phyloP scores from a whole-genome alignment of 805 yeast species.

The Suhomyces prunicola region DNA sequence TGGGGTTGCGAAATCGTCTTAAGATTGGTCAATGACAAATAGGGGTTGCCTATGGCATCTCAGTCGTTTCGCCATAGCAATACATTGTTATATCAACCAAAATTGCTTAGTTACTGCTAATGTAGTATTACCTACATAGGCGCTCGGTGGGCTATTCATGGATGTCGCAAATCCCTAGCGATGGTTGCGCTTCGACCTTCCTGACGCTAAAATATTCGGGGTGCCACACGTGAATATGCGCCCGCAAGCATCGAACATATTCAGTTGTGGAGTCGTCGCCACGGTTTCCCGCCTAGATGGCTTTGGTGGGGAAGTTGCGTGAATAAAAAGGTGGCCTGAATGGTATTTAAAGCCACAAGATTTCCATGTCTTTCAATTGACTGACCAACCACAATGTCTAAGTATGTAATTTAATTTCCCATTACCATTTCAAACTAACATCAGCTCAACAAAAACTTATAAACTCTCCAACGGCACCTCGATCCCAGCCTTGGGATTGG shows the following conservation, averaged over 20 bases:
- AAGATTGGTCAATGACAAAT: too few species aligned
- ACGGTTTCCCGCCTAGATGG: neutral
- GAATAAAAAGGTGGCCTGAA: neutral
- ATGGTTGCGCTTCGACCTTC: neutral
- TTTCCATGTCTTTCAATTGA: neutral
- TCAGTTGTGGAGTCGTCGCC: neutral
- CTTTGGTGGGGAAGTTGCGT: neutral
- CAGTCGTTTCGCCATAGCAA: too few species aligned
- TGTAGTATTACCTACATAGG: neutral
- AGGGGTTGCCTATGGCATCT: too few species aligned
- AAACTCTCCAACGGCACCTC: slow-evolving; percentile 7
- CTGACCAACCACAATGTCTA: neutral
- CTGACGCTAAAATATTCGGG: neutral
- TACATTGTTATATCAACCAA: too few species aligned
- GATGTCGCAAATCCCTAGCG: neutral
- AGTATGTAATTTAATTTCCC: neutral
- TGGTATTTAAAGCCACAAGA: neutral
- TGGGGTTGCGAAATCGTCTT: too few species aligned
- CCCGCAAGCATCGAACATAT: neutral
- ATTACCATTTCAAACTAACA: neutral
- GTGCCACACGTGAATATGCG: neutral
- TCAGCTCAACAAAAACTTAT: neutral
- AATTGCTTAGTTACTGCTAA: neutral
- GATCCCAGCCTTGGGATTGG: slow-evolving; percentile 18
- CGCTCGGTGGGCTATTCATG: neutral